phyloP scores from a whole-genome alignment of 306 rosid species.

The Echinosophora koreensis region DNA sequence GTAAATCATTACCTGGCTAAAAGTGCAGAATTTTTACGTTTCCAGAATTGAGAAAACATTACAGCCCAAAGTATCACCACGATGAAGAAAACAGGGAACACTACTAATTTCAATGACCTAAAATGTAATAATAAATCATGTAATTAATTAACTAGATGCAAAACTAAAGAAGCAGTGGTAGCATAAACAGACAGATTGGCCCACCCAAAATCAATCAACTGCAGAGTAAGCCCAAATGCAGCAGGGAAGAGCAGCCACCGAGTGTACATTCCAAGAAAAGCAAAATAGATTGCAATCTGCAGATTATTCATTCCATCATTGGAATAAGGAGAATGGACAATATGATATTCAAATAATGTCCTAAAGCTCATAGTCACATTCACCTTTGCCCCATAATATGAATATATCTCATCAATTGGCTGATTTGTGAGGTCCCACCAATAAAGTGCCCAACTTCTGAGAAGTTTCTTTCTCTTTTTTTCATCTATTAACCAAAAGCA shows the following conservation, averaged over 20 bases:
- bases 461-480: conserved; percentile 79
- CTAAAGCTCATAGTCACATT: conserved; percentile 33
- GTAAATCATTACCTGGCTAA: conserved; percentile 72
- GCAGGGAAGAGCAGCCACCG: conserved; percentile 91
- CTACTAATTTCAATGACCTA: conserved; percentile 79
- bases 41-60: conserved; percentile 97
- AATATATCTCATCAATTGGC: conserved; percentile 86
- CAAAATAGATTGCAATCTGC: conserved; percentile 93
- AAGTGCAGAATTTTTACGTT: conserved; percentile 90
- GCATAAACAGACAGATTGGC: conserved; percentile 44
- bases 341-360: conserved; percentile 12
- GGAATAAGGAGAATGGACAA: conserved; percentile 45
- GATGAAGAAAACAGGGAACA: conserved; percentile 81
- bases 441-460: conserved; percentile 79
- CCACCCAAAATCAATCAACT: conserved; percentile 81
- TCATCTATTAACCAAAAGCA: conserved; percentile 73
- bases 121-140: conserved; percentile 42
- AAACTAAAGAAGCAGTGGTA: conserved; percentile 24
- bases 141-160: conserved; percentile 40
- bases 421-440: conserved; percentile 91
- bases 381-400: conserved; percentile 94
- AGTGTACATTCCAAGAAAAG: conserved; percentile 98
- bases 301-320: conserved; percentile 42
- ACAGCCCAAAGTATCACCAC: conserved; percentile 85
- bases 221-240: conserved; percentile 77